phyloP scores from a whole-genome alignment of 2,329 filamentous ascomycete genomes.

The Cryphonectria parasitica region DNA sequence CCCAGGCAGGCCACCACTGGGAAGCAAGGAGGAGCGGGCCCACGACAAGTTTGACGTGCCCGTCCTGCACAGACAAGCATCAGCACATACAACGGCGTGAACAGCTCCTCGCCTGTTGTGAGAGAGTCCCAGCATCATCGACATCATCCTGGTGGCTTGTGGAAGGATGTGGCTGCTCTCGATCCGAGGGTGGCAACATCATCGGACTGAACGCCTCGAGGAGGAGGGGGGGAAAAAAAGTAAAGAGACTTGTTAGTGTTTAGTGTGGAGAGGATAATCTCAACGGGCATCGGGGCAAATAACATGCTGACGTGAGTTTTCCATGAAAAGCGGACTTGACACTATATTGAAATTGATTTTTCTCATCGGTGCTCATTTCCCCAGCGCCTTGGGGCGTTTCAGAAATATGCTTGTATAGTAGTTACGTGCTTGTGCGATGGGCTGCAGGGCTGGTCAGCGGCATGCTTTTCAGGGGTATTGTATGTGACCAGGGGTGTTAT shows the following conservation, averaged over 20 bases:
- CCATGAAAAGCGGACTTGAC: slow-evolving; percentile 4
- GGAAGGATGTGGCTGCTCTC: not conserved
- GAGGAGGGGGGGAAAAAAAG: not conserved
- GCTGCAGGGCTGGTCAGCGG: not conserved
- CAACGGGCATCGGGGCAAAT: not conserved
- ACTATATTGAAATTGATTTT: not conserved
- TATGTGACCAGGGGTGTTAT: not conserved
- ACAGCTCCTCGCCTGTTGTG: not conserved
- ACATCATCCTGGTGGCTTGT: not conserved
- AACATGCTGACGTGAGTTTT: slow-evolving; percentile 2
- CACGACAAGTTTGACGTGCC: not conserved
- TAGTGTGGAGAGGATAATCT: not conserved
- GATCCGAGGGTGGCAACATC: not conserved
- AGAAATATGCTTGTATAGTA: not conserved
- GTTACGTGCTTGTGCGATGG: not conserved
- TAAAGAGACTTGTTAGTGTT: not conserved
- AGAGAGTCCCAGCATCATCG: not conserved
- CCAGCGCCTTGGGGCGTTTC: not conserved
- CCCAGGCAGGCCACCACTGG: not conserved
- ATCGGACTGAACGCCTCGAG: not conserved
- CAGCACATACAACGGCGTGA: not conserved
- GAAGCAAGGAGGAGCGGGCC: not conserved
- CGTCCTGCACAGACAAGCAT: not conserved
- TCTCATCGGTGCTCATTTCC: not conserved
- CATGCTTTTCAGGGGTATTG: not conserved